These are phyloP conservation scores for Yarrowia bubula DNA, from an alignment of 805 yeast species.

Conservation along the genomic window DNA sequence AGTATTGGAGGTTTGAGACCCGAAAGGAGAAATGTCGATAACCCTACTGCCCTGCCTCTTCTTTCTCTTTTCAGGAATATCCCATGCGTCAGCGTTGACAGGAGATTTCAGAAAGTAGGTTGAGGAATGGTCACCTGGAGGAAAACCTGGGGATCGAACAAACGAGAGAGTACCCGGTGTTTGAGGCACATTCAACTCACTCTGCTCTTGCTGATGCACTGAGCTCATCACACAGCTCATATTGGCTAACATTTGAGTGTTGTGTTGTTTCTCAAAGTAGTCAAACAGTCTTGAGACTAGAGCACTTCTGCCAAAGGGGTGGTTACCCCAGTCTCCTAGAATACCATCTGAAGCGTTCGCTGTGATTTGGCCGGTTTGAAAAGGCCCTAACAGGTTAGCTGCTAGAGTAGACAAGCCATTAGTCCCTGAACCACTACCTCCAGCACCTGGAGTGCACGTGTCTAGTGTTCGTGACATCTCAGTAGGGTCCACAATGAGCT, in stretches of 20 bases:
- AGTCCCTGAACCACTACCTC: not conserved
- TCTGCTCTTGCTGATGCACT: slow-evolving; percentile 34
- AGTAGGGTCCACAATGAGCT: slow-evolving; percentile 27
- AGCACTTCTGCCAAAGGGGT: slow-evolving; percentile 73
- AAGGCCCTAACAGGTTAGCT: not conserved
- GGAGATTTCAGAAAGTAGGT: slow-evolving; percentile 15
- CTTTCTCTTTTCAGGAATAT: slow-evolving; percentile 9
- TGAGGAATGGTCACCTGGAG: slow-evolving; percentile 29
- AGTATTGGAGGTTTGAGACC: not conserved
- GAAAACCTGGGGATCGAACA: slow-evolving; percentile 31
- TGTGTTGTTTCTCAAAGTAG: slow-evolving; percentile 61
- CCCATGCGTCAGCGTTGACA: slow-evolving; percentile 3
- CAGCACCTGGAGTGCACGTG: not conserved
- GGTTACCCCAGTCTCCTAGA: slow-evolving; percentile 67
- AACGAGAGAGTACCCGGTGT: slow-evolving; percentile 33
- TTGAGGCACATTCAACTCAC: slow-evolving; percentile 29
- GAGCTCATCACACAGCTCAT: slow-evolving; percentile 66
- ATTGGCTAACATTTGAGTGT: slow-evolving; percentile 90
- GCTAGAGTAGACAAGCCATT: not conserved
- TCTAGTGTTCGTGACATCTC: not conserved
- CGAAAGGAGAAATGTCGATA: slow-evolving; percentile 4
- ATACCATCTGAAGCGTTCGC: slow-evolving; percentile 1
- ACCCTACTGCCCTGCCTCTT: not conserved
- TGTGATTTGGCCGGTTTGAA: not conserved
- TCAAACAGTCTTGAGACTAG: slow-evolving; percentile 57